These are phyloP conservation scores for Epichloe typhina DNA, from an alignment of 2,329 filamentous ascomycete genomes.

Conservation along the genomic window DNA sequence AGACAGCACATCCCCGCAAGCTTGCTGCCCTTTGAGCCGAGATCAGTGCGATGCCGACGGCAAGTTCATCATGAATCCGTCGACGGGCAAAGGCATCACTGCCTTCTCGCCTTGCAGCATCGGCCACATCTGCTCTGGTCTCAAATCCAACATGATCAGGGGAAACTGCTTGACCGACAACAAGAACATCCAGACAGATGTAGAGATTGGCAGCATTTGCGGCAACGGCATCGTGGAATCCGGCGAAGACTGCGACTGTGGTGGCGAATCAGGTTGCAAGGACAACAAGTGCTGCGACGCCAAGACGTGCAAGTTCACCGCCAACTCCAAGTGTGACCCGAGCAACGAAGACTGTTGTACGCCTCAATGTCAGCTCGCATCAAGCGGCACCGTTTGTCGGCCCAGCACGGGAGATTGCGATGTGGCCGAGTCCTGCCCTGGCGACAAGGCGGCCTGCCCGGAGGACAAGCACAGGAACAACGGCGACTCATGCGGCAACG, in stretches of 20 bases:
- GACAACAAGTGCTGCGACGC: slow-evolving; percentile 74
- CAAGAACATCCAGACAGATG: slow-evolving; percentile 66
- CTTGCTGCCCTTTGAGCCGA: slow-evolving; percentile 68
- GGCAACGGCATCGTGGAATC: slow-evolving; percentile 94
- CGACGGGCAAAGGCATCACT: slow-evolving; percentile 58
- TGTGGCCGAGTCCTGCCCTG: slow-evolving; percentile 70
- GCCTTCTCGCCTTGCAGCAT: slow-evolving; percentile 79
- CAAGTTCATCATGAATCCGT: slow-evolving; percentile 94
- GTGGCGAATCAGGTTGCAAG: slow-evolving; percentile 58
- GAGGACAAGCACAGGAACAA: slow-evolving; percentile 55
- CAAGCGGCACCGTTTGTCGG: slow-evolving; percentile 64
- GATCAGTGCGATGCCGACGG: slow-evolving; percentile 59
- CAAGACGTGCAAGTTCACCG: slow-evolving; percentile 72
- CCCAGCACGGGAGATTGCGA: slow-evolving; percentile 71
- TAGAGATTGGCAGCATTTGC: slow-evolving; percentile 71
- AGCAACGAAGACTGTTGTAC: slow-evolving; percentile 74
- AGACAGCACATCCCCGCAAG: slow-evolving; percentile 34
- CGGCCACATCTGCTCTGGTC: slow-evolving; percentile 84
- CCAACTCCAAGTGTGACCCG: slow-evolving; percentile 63
- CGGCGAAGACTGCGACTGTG: slow-evolving; percentile 94
- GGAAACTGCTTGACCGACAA: slow-evolving; percentile 74
- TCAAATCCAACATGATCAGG: slow-evolving; percentile 57
- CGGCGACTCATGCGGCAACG: slow-evolving; percentile 56
- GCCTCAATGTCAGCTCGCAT: slow-evolving; percentile 50
- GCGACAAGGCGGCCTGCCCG: slow-evolving; percentile 60